Conservation (phyloP, 352 stramenopile species). For the Phytophthora capsici region DNA sequence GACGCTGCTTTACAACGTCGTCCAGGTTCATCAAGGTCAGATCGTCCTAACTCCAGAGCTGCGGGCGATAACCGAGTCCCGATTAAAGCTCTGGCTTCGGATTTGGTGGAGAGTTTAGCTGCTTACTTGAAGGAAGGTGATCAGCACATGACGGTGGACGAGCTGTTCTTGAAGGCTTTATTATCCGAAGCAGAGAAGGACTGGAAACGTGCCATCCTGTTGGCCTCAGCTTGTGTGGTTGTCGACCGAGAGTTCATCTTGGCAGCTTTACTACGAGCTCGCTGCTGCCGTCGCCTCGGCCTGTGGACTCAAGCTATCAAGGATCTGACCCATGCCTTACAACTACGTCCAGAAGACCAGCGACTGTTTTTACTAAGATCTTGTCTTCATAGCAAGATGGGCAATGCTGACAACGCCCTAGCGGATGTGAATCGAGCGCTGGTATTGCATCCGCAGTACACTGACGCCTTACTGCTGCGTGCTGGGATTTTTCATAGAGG, state of each 20-base stretch:
- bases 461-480: conserved; percentile 69
- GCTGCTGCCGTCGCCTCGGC: conserved; percentile 71
- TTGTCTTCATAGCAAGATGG: conserved; percentile 64
- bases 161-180: conserved; percentile 64
- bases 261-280: conserved; percentile 62
- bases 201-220: conserved; percentile 75
- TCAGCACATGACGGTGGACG: conserved; percentile 65
- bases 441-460: conserved; percentile 66
- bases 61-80: conserved; percentile 28
- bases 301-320: conserved; percentile 79
- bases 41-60: conserved; percentile 12
- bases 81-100: conserved; percentile 53
- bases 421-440: conserved; percentile 65
- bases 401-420: conserved; percentile 58
- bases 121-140: conserved; percentile 64
- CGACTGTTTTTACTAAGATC: conserved; percentile 62
- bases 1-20: conserved; percentile 51
- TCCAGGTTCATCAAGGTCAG: conserved; percentile 11
- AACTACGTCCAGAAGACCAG: conserved; percentile 59
- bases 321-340: conserved; percentile 62
- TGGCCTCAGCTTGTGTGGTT: conserved; percentile 73
- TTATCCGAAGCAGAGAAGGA: conserved; percentile 59
- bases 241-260: conserved; percentile 72
- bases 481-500: conserved; percentile 70
- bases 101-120: conserved; percentile 52